Conservation (phyloP, 176 grass and related monocot genomes). For the Oryza australiensis region DNA sequence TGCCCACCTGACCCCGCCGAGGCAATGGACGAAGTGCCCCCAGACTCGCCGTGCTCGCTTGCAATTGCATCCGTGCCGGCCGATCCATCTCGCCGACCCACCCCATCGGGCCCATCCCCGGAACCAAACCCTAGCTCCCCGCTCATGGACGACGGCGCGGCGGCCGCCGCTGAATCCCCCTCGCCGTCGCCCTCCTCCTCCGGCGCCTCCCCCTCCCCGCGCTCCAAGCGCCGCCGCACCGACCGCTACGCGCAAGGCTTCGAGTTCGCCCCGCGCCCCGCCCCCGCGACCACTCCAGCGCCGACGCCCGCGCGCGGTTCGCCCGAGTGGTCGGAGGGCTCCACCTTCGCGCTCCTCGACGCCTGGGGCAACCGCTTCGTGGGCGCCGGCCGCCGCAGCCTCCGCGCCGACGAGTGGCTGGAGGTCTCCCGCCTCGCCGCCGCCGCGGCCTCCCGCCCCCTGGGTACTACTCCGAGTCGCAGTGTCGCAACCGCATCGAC, state of each 20-base stretch:
- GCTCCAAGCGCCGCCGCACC: slow-evolving; percentile 49
- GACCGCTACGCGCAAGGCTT: slow-evolving; percentile 61
- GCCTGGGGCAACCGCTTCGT: slow-evolving; percentile 81
- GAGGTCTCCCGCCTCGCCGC: slow-evolving; percentile 55
- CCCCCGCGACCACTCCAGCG: neutral
- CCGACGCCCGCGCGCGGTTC: neutral
- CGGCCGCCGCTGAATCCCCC: slow-evolving; percentile 24
- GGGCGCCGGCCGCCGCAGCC: slow-evolving; percentile 50
- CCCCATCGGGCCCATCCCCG: neutral
- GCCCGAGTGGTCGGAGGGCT: slow-evolving; percentile 65
- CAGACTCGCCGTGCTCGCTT: slow-evolving; percentile 42
- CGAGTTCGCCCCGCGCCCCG: slow-evolving; percentile 67
- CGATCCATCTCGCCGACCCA: slow-evolving; percentile 33
- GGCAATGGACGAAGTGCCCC: neutral
- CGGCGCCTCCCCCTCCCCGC: slow-evolving; percentile 38
- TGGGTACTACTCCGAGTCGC: slow-evolving; percentile 49
- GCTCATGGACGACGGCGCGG: slow-evolving; percentile 44
- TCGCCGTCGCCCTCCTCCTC: slow-evolving; percentile 36
- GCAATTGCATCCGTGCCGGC: slow-evolving; percentile 25
- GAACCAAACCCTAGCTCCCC: slow-evolving; percentile 22
- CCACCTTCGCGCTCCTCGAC: slow-evolving; percentile 78
- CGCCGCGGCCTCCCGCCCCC: slow-evolving; percentile 27
- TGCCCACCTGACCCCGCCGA: neutral
- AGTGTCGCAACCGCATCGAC: slow-evolving; percentile 87
- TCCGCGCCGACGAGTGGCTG: slow-evolving; percentile 74